A percentile compares a stretch with the other conserved stretches of the same genome.
phyloP scores from a whole-genome alignment of 176 grass and related monocot species.

The Aegilops tauschii region DNA sequence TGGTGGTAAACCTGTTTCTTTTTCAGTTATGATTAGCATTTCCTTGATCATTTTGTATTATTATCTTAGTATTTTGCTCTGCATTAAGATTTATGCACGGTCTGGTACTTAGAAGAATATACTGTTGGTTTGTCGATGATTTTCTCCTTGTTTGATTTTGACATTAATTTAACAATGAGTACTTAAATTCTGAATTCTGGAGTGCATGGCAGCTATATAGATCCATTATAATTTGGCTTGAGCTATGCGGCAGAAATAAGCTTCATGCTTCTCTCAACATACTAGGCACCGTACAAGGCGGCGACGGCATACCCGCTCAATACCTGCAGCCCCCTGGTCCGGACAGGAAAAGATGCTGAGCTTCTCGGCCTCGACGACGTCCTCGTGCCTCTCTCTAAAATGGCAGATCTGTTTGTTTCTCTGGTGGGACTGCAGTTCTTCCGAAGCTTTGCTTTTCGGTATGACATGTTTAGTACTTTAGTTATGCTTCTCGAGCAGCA shows the following conservation, averaged over 20 bases:
- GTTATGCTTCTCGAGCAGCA: too few species aligned
- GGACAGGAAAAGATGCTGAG: too few species aligned
- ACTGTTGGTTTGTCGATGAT: not conserved
- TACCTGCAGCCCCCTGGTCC: too few species aligned
- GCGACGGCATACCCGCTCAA: too few species aligned
- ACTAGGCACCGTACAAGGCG: not conserved
- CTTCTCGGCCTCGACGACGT: too few species aligned
- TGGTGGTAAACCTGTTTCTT: not conserved
- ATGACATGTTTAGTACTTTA: too few species aligned
- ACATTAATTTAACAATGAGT: conserved; percentile 2
- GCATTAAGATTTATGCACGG: not conserved
- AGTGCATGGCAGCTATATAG: not conserved
- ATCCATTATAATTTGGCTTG: not conserved
- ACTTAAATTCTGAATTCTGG: not conserved
- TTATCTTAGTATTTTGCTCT: not conserved
- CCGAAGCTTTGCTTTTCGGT: too few species aligned
- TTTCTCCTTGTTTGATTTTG: not conserved
- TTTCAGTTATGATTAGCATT: not conserved
- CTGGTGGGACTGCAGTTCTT: too few species aligned
- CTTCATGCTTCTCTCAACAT: not conserved
- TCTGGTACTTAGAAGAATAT: not conserved
- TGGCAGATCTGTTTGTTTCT: too few species aligned
- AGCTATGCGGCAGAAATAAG: not conserved
- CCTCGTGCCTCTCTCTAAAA: too few species aligned
- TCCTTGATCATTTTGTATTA: not conserved